A percentile compares a stretch with the other conserved stretches of the same genome.
phyloP scores from a whole-genome alignment of 805 yeast genomes.

The Isabelozyma pseudorhagii region DNA sequence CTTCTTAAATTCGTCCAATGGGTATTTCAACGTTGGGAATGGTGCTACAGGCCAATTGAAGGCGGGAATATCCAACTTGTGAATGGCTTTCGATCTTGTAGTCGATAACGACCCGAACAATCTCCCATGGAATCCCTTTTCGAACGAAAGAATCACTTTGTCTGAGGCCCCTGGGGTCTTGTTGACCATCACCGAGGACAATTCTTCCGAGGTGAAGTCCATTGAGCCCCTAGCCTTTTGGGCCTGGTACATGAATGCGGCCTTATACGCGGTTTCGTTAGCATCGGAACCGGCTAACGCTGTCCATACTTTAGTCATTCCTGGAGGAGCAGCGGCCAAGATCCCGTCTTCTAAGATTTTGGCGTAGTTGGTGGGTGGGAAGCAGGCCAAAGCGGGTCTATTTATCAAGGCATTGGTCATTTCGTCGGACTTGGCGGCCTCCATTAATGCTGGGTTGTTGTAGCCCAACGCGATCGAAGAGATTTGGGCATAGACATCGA shows the following conservation, averaged over 20 bases:
- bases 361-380: conserved; percentile 50
- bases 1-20: conserved; percentile 28
- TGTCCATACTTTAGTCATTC: conserved; percentile 59
- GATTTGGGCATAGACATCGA: conserved; percentile 43
- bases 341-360: conserved; percentile 47
- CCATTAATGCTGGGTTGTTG: conserved; percentile 38
- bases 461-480: conserved; percentile 43
- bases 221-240: conserved; percentile 48
- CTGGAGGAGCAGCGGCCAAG: conserved; percentile 63
- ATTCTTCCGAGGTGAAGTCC: conserved; percentile 46
- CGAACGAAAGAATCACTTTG: conserved; percentile 51
- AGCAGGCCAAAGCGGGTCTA: conserved; percentile 45
- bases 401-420: conserved; percentile 41
- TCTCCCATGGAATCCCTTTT: conserved; percentile 56
- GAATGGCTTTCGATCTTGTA: conserved; percentile 55
- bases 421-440: conserved; percentile 36
- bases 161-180: conserved; percentile 52
- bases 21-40: conserved; percentile 41
- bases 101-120: conserved; percentile 54
- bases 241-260: conserved; percentile 65
- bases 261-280: conserved; percentile 68
- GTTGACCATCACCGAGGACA: conserved; percentile 48
- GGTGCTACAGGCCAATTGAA: conserved; percentile 58
- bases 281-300: conserved; percentile 69
- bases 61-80: conserved; percentile 58